These are phyloP conservation scores for Phytophthora palmivora DNA, from an alignment of 352 stramenopile species.

Conservation along the genomic window DNA sequence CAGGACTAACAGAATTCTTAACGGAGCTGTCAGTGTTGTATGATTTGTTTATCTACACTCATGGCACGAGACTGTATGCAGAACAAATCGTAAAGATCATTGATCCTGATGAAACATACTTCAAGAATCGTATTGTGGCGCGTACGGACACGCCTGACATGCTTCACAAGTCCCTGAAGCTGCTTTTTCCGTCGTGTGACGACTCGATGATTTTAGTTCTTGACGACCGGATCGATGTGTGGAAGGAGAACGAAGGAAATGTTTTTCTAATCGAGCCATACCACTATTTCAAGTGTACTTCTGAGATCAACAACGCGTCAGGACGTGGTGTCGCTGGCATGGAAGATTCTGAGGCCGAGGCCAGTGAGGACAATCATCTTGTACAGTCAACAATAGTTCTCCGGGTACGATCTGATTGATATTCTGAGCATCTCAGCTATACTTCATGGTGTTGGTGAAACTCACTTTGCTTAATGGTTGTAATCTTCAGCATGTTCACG, in stretches of 20 bases:
- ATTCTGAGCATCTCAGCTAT: not conserved
- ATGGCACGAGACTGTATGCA: conserved; percentile 94
- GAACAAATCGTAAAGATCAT: conserved; percentile 95
- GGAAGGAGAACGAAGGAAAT: conserved; percentile 90
- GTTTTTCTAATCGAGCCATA: conserved; percentile 89
- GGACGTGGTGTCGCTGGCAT: conserved; percentile 52
- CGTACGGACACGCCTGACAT: conserved; percentile 89
- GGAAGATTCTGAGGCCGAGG: conserved; percentile 43
- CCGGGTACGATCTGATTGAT: conserved; percentile 39
- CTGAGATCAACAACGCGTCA: conserved; percentile 87
- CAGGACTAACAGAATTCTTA: conserved; percentile 92
- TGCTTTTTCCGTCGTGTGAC: conserved; percentile 86
- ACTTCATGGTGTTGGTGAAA: not conserved
- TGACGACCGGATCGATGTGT: conserved; percentile 88
- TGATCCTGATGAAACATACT: conserved; percentile 79
- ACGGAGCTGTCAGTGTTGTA: conserved; percentile 82
- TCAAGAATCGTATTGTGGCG: conserved; percentile 89
- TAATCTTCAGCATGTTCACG: conserved; percentile 57
- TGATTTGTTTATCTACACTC: conserved; percentile 96
- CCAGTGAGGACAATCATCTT: conserved; percentile 56
- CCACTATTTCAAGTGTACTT: conserved; percentile 82
- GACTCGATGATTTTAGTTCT: conserved; percentile 90
- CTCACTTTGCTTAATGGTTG: conserved; percentile 1
- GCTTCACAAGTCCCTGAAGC: conserved; percentile 87
- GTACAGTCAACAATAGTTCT: conserved; percentile 62